Percentiles rank a stretch among this genome's conserved stretches.
These are phyloP conservation scores for Nitzschia sp. DNA, from an alignment of 108 stramenopile species.

Conservation along the genomic window DNA sequence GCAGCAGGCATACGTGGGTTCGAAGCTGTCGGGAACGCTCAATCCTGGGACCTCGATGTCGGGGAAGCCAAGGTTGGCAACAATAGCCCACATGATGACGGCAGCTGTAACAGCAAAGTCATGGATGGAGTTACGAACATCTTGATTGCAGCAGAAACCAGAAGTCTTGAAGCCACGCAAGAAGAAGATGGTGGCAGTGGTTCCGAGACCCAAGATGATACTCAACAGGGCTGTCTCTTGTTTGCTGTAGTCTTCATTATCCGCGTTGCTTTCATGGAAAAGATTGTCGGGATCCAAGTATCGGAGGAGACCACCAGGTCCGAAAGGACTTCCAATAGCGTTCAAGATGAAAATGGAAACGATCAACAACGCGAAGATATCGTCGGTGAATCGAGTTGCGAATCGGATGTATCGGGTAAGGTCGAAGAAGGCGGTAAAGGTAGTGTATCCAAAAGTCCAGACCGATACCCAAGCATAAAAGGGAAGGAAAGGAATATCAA, in stretches of 20 bases:
- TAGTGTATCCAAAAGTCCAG: conserved; percentile 24
- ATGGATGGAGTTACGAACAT: conserved; percentile 34
- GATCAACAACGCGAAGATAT: conserved; percentile 60
- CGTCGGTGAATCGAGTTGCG: conserved; percentile 61
- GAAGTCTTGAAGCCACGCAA: conserved; percentile 42
- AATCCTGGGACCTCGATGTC: conserved; percentile 39
- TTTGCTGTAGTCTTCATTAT: conserved; percentile 36
- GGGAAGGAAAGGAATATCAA: conserved; percentile 49
- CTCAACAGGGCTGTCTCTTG: conserved; percentile 34
- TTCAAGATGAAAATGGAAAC: conserved; percentile 48
- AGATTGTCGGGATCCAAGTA: conserved; percentile 32
- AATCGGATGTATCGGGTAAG: conserved; percentile 39
- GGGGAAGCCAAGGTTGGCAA: conserved; percentile 27
- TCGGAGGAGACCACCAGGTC: conserved; percentile 31
- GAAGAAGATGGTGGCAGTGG: conserved; percentile 30
- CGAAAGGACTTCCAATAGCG: conserved; percentile 48
- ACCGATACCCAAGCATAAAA: conserved; percentile 35
- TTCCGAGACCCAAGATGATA: conserved; percentile 43
- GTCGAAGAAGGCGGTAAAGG: conserved; percentile 44
- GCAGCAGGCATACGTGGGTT: conserved; percentile 58
- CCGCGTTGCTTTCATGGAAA: conserved; percentile 29
- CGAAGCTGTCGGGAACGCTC: conserved; percentile 50
- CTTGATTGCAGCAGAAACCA: conserved; percentile 42
- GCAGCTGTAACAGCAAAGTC: conserved; percentile 50
- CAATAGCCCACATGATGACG: conserved; percentile 37